These are phyloP conservation scores for Somion occarium DNA, from an alignment of 1,284 basidiomycete genomes.

Conservation along the genomic window DNA sequence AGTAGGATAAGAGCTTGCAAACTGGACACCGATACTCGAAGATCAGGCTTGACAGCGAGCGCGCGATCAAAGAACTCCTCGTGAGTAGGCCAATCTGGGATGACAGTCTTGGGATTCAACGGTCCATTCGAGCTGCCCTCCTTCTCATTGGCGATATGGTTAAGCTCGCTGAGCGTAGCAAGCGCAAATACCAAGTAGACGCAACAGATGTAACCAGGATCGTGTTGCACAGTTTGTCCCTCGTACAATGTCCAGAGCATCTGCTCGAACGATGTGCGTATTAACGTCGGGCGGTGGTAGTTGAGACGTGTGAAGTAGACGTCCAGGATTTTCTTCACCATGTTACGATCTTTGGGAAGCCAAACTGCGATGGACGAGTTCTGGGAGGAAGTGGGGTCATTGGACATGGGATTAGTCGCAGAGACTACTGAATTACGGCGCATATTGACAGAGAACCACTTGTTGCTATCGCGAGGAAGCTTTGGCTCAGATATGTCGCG, in stretches of 20 bases:
- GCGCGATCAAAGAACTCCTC: conserved; percentile 79
- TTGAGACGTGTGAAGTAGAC: conserved; percentile 75
- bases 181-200: conserved; percentile 73
- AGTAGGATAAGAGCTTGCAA: conserved; percentile 75
- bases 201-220: conserved; percentile 73
- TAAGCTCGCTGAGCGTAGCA: conserved; percentile 76
- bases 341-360: conserved; percentile 71
- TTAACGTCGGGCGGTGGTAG: conserved; percentile 69
- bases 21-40: conserved; percentile 74
- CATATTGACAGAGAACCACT: conserved; percentile 53
- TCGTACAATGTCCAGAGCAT: conserved; percentile 63
- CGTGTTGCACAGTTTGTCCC: conserved; percentile 43
- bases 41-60: conserved; percentile 68
- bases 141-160: conserved; percentile 53
- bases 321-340: conserved; percentile 55
- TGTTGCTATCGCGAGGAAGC: conserved; percentile 53
- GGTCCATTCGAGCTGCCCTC: conserved; percentile 31
- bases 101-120: conserved; percentile 55
- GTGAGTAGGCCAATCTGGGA: conserved; percentile 76
- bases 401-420: conserved; percentile 16
- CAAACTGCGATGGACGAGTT: conserved; percentile 47
- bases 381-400: conserved; percentile 26
- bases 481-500: conserved; percentile 48
- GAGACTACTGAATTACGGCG: conserved; percentile 37
- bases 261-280: conserved; percentile 58